phyloP scores from a whole-genome alignment of 768 basidiomycete species.

The Sistotremastrum niveocremeum region DNA sequence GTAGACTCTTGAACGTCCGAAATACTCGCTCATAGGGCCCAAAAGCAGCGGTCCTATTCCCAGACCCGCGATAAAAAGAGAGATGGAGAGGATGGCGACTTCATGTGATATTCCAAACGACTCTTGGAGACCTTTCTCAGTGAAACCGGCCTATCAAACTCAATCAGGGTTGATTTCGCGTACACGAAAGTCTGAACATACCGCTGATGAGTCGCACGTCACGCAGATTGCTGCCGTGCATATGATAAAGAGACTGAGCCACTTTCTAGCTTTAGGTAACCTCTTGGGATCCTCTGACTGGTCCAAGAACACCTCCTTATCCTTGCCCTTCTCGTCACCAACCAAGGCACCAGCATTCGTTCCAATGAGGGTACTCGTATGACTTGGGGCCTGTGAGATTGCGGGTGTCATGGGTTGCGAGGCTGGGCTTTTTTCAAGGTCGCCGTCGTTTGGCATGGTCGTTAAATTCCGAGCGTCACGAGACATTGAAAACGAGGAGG shows the following conservation, averaged over 20 bases:
- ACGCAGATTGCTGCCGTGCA: slow-evolving; percentile 11
- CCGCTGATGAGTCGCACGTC: slow-evolving; percentile 25
- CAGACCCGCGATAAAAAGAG: slow-evolving; percentile 29
- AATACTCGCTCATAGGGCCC: slow-evolving; percentile 33
- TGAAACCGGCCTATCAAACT: slow-evolving; percentile 37
- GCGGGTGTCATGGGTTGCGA: no score
- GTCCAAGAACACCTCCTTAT: no score
- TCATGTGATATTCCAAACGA: slow-evolving; percentile 40
- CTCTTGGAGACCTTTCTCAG: slow-evolving; percentile 43
- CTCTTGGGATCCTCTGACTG: slow-evolving; percentile 6
- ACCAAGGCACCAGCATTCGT: no score
- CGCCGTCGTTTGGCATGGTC: no score
- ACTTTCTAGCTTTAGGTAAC: slow-evolving; percentile 8
- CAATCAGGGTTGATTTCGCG: not conserved
- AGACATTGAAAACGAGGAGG: no score
- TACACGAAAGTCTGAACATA: slow-evolving; percentile 1
- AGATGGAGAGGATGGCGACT: slow-evolving; percentile 35
- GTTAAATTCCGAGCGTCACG: no score
- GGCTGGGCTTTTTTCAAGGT: no score
- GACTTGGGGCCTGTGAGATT: no score
- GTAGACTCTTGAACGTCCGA: slow-evolving; percentile 55
- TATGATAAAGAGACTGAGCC: slow-evolving; percentile 13
- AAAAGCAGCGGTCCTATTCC: slow-evolving; percentile 22
- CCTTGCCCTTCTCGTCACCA: no score
- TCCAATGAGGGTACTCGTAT: no score